A percentile compares a stretch with the other conserved stretches of the same genome.
These are phyloP conservation scores for Aspergillus sp. DNA, from an alignment of 2,329 filamentous ascomycete genomes.

Conservation along the genomic window DNA sequence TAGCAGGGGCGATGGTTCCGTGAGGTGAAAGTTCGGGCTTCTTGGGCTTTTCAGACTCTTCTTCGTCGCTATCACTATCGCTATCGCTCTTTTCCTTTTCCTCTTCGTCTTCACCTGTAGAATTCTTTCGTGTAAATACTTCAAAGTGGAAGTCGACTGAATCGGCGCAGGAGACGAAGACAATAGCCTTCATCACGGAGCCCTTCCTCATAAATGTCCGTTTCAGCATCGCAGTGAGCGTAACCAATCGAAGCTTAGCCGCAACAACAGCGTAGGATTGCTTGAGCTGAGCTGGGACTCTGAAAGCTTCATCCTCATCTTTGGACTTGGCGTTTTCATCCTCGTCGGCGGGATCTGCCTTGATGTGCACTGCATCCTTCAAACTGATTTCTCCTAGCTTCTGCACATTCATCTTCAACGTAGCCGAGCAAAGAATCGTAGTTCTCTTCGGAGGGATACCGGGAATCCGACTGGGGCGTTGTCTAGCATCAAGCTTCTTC, in stretches of 20 bases:
- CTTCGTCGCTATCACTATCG: constrained; percentile 18
- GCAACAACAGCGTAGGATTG: constrained; percentile 86
- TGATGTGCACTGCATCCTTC: constrained; percentile 85
- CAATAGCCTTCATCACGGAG: constrained; percentile 91
- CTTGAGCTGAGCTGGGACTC: constrained; percentile 86
- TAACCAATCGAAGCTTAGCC: constrained; percentile 85
- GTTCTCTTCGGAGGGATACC: constrained; percentile 68
- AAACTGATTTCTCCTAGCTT: constrained; percentile 90
- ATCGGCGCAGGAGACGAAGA: constrained; percentile 96
- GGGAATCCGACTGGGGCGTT: constrained; percentile 58
- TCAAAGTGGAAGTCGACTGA: constrained; percentile 96
- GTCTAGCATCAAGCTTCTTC: constrained; percentile 65
- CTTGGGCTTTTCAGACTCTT: constrained; percentile 10
- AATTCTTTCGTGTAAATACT: constrained; percentile 55
- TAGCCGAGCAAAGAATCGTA: constrained; percentile 91
- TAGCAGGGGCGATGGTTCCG: constrained; percentile 53
- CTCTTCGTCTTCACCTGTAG: constrained; percentile 16
- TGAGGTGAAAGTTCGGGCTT: constrained; percentile 25
- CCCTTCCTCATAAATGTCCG: constrained; percentile 83
- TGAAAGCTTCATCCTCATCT: constrained; percentile 56
- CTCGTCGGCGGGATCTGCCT: constrained; percentile 57
- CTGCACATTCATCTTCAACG: constrained; percentile 96
- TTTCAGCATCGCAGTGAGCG: constrained; percentile 77
- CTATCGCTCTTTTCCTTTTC: constrained; percentile 11
- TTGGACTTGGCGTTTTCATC: constrained; percentile 49